Percentiles rank a stretch among this genome's conserved stretches.
These are phyloP conservation scores for Yamadazyma friedrichii DNA, from an alignment of 1,139 yeast genomes.

Conservation along the genomic window DNA sequence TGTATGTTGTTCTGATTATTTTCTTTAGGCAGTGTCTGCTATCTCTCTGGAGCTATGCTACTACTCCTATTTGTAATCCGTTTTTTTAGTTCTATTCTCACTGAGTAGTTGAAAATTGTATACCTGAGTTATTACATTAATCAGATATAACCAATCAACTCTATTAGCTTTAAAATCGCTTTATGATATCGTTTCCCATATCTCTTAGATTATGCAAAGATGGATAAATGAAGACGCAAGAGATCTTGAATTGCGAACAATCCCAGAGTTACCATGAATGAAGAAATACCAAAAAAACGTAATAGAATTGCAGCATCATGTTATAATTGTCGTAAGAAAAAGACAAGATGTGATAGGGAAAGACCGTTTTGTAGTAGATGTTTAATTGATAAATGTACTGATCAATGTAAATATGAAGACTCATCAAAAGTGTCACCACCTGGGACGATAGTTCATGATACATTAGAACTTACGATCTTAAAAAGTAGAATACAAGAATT, in stretches of 20 bases:
- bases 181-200: no score
- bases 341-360: conserved; percentile 8
- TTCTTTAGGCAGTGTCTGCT: background rate
- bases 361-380: conserved; percentile 11
- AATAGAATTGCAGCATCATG: conserved; percentile 9
- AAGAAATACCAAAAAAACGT: background rate
- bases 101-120: no score
- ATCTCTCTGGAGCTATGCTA: no score
- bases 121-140: no score
- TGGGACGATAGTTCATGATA: background rate
- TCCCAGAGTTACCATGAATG: no score
- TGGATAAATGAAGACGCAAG: no score
- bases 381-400: conserved; percentile 5
- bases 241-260: no score
- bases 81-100: no score
- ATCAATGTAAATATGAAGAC: conserved; percentile 6
- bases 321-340: conserved; percentile 6
- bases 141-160: no score
- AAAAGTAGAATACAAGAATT: background rate
- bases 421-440: background rate
- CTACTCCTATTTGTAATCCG: no score
- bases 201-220: no score
- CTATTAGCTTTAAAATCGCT: no score
- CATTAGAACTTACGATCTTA: background rate
- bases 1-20: background rate